phyloP scores from a whole-genome alignment of 1,284 basidiomycete genomes.

The Rhodotorula sp. region DNA sequence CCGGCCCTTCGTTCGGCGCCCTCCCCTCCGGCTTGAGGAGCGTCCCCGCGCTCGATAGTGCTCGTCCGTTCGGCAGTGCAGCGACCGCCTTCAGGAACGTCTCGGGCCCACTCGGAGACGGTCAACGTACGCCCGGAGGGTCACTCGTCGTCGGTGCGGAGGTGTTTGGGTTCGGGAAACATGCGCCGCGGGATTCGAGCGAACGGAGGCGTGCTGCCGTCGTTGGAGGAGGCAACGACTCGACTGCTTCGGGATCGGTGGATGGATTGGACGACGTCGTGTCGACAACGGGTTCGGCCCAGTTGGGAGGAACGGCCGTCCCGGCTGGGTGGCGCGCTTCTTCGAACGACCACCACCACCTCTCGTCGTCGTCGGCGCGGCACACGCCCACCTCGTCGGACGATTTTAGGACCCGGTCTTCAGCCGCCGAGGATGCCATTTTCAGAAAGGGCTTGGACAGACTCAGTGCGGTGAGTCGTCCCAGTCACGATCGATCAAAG shows the following conservation, averaged over 20 bases:
- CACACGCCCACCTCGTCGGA: not conserved
- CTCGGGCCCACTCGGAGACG: constrained; percentile 23
- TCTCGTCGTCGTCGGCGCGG: constrained; percentile 1
- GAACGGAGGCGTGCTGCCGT: constrained; percentile 3
- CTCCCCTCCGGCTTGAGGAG: constrained; percentile 39
- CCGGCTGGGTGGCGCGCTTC: too few species aligned
- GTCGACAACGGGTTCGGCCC: constrained; percentile 12
- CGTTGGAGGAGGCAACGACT: not conserved
- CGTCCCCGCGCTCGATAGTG: constrained; percentile 41
- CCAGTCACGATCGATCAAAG: not conserved
- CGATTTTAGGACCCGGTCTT: constrained; percentile 2
- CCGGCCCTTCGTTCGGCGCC: constrained; percentile 38
- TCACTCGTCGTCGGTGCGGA: constrained; percentile 37
- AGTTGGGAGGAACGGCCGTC: not conserved
- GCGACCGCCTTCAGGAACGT: constrained; percentile 12
- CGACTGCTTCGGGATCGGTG: not conserved
- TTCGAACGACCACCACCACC: too few species aligned
- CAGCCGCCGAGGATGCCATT: not conserved
- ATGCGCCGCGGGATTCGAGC: constrained; percentile 22
- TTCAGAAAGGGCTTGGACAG: constrained; percentile 4
- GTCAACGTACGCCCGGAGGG: constrained; percentile 37
- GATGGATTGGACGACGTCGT: constrained; percentile 11
- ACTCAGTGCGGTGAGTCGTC: constrained; percentile 23
- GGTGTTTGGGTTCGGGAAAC: constrained; percentile 38
- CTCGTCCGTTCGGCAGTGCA: constrained; percentile 9